phyloP scores from a whole-genome alignment of 2,329 filamentous ascomycete species.

The Clonostachys solani region DNA sequence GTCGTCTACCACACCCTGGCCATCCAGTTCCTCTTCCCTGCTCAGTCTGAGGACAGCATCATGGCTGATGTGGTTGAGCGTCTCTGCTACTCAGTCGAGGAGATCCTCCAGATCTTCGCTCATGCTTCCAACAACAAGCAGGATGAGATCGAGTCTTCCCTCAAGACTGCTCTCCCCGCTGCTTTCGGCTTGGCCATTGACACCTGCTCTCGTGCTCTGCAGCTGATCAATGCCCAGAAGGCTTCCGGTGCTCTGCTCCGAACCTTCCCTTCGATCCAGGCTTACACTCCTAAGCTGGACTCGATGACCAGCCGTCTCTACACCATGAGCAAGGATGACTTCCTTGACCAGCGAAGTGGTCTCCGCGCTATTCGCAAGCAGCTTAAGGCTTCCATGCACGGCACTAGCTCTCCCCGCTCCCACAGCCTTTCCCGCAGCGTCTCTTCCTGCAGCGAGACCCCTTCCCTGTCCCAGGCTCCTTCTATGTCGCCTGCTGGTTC shows the following conservation, averaged over 20 bases:
- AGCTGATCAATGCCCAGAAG: conserved; percentile 11
- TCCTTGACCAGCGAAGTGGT: conserved; percentile 14
- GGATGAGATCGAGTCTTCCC: conserved; percentile 9
- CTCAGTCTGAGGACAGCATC: conserved; percentile 10
- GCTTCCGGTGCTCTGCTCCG: conserved; percentile 6
- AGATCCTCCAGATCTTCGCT: conserved; percentile 17
- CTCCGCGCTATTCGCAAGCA: conserved; percentile 18
- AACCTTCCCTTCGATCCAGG: conserved; percentile 10
- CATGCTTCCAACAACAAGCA: conserved; percentile 10
- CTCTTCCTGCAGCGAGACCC: not conserved
- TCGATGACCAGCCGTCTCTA: conserved; percentile 16
- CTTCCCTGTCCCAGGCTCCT: not conserved
- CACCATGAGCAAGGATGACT: conserved; percentile 16
- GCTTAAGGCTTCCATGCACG: conserved; percentile 16
- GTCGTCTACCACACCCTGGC: conserved; percentile 23
- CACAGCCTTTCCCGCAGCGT: not conserved
- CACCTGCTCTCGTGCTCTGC: conserved; percentile 21
- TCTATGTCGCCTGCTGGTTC: not conserved
- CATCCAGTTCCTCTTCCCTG: conserved; percentile 25
- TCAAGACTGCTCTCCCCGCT: conserved; percentile 16
- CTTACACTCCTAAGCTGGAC: conserved; percentile 15
- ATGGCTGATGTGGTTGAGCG: conserved; percentile 15
- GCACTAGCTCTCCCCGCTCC: not conserved
- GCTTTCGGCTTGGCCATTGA: conserved; percentile 21
- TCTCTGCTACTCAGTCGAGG: conserved; percentile 19